Conservation (phyloP, 1,139 yeast species). For the Geotrichum macrosporum region DNA sequence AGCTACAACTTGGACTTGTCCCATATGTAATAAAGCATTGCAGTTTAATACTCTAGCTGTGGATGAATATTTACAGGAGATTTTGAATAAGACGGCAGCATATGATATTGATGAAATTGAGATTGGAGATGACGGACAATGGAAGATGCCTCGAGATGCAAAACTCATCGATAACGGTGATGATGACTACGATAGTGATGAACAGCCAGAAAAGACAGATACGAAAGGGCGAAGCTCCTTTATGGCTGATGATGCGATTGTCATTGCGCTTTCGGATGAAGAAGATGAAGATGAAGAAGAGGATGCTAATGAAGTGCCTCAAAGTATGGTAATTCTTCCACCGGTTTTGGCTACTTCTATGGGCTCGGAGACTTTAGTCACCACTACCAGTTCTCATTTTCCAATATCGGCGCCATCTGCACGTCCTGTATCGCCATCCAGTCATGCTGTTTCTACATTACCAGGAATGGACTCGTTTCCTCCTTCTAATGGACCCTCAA, state of each 20-base stretch:
- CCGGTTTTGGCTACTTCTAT: neutral
- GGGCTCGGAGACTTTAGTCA: neutral
- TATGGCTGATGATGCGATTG: conserved; percentile 35
- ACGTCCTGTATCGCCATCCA: neutral
- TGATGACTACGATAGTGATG: conserved; percentile 42
- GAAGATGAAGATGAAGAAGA: conserved; percentile 20
- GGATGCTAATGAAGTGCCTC: conserved; percentile 2
- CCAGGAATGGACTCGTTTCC: neutral
- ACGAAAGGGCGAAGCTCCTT: conserved; percentile 2
- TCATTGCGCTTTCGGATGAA: conserved; percentile 16
- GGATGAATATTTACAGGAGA: conserved; percentile 35
- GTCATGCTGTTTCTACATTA: neutral
- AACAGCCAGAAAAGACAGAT: conserved; percentile 51
- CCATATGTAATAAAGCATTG: conserved; percentile 40
- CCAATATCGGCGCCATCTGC: neutral
- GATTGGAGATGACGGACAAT: conserved; percentile 39
- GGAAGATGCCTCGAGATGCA: conserved; percentile 31
- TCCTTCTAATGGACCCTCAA: too few relatives aligned
- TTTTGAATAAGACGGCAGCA: conserved; percentile 15
- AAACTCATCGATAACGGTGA: conserved; percentile 20
- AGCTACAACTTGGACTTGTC: conserved; percentile 45
- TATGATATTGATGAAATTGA: conserved; percentile 35
- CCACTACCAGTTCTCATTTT: neutral
- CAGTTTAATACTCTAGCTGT: conserved; percentile 36
- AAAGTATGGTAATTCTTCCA: neutral